These are phyloP conservation scores for Sarcomyxa edulis DNA, from an alignment of 768 basidiomycete genomes.

Conservation along the genomic window DNA sequence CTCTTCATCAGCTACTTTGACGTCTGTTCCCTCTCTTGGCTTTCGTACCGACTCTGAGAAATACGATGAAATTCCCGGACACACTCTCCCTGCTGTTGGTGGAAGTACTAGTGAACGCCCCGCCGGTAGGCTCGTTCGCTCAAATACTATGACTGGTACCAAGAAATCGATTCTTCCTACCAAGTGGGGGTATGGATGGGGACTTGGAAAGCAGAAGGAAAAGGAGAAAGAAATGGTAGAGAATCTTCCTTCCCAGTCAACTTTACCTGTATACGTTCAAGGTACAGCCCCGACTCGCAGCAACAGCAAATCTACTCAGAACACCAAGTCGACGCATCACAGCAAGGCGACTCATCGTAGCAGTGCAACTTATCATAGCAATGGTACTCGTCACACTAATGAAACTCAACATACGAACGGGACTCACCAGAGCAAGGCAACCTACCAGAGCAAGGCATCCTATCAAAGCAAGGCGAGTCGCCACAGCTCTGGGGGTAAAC, in stretches of 20 bases:
- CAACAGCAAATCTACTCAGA: conserved; percentile 32
- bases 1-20: conserved; percentile 38
- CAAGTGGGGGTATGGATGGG: conserved; percentile 73
- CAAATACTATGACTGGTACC: conserved; percentile 53
- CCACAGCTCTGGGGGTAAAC: conserved; percentile 12
- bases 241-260: conserved; percentile 17
- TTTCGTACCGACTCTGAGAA: conserved; percentile 60
- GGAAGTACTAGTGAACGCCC: conserved; percentile 30
- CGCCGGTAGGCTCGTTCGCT: conserved; percentile 35
- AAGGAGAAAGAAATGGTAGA: conserved; percentile 29
- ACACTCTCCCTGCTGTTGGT: conserved; percentile 23
- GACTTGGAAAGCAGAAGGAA: conserved; percentile 48
- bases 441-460: conserved; percentile 18
- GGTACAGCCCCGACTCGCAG: conserved; percentile 23
- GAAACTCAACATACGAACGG: conserved; percentile 10
- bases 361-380: conserved; percentile 10
- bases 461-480: conserved; percentile 14
- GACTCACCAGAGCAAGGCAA: conserved; percentile 15
- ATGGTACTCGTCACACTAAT: conserved; percentile 8
- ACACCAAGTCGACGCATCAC: conserved; percentile 11
- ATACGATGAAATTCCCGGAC: conserved; percentile 42
- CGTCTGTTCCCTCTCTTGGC: conserved; percentile 43
- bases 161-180: conserved; percentile 42
- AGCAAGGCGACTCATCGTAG: conserved; percentile 10
- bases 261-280: conserved; percentile 10